Evolutionary conservation across 352 stramenopile genomes (phyloP), one percentile per base, ranked within the genome.

Genomic region (Phytophthora macrochlamydospora): DNA sequence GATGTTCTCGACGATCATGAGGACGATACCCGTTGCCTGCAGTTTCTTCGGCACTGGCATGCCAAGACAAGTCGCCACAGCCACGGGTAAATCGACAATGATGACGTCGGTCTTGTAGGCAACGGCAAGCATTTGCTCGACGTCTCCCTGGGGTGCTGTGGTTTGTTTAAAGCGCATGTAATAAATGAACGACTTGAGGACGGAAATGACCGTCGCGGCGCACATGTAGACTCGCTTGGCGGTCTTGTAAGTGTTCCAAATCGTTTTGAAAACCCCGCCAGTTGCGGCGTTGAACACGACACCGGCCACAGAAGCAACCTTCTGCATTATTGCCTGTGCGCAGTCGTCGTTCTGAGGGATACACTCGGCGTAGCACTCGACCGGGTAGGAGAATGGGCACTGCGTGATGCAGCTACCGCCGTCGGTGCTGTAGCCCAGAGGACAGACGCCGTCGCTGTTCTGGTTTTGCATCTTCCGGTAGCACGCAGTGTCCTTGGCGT

Each of bases 361-460:
- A 18, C 56, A 63, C 18, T 63, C 56, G 4, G 53, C 14, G 2
- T 3, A n/a, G 35, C 56, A 63, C 33, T 18, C 33, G 3, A 90
- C 81, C 1, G 81, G 81, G 65, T 89, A 90, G 43, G 87, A 69
- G 14, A 89, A 38, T 1, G 81, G 81, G 32, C 81, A 90, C 59
- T 87, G 66, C 7, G 79, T 74, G 76, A 79, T 87, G 65, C 81
- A 90, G 6, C 76, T 82, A 9, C 65, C 73, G 50, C 85, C 51
- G 3, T 79, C 76, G 56, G 87, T 79, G 37, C 68, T 79, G 33
- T 76, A 60, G 60, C 56, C 71, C 7, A 56, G 38, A 9, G 70
- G 64, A 48, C 76, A 85, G 0, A 59, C 48, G 40, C 69, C 80
- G 74, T 44, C 73, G 65, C 24, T 57, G 52, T 28, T 62, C 59